These are phyloP conservation scores for Daldinia eschscholtzii DNA, from an alignment of 2,329 filamentous ascomycete genomes.

Conservation along the genomic window DNA sequence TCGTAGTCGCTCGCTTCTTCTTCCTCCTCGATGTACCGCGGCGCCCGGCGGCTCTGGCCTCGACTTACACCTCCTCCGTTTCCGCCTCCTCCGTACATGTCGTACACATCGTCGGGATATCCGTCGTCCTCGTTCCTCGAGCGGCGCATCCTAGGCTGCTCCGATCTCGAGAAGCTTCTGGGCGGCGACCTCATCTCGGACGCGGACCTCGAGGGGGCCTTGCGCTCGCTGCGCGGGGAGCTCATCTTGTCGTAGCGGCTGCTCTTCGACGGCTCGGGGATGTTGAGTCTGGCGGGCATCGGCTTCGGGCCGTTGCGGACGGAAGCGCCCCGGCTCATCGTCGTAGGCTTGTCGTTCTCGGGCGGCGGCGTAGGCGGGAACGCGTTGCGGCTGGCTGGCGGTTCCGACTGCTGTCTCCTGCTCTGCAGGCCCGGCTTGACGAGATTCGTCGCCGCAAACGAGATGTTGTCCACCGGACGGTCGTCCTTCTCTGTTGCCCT, in stretches of 20 bases:
- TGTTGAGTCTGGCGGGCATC: conserved; percentile 72
- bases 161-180: conserved; percentile 60
- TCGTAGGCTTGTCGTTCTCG: conserved; percentile 77
- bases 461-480: conserved; percentile 84
- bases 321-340: conserved; percentile 68
- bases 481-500: conserved; percentile 77
- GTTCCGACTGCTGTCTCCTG: conserved; percentile 86
- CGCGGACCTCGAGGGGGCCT: conserved; percentile 54
- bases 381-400: conserved; percentile 80
- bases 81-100: conserved; percentile 64
- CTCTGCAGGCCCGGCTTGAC: conserved; percentile 88
- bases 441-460: conserved; percentile 91
- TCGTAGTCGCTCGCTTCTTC: conserved; percentile 81
- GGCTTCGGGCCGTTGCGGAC: conserved; percentile 72
- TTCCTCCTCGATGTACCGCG: conserved; percentile 82
- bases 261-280: conserved; percentile 66
- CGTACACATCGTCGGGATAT: conserved; percentile 78
- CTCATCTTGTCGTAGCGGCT: conserved; percentile 67
- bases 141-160: conserved; percentile 51
- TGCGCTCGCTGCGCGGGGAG: conserved; percentile 59
- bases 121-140: conserved; percentile 70
- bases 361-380: conserved; percentile 99
- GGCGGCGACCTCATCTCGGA: conserved; percentile 63
- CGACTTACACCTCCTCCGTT: background rate
- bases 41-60: conserved; percentile 60